Percentiles rank a stretch among this genome's conserved stretches.
Evolutionary conservation across 2,329 filamentous ascomycete genomes (phyloP).

Genomic region (Onygenales sp.): DNA sequence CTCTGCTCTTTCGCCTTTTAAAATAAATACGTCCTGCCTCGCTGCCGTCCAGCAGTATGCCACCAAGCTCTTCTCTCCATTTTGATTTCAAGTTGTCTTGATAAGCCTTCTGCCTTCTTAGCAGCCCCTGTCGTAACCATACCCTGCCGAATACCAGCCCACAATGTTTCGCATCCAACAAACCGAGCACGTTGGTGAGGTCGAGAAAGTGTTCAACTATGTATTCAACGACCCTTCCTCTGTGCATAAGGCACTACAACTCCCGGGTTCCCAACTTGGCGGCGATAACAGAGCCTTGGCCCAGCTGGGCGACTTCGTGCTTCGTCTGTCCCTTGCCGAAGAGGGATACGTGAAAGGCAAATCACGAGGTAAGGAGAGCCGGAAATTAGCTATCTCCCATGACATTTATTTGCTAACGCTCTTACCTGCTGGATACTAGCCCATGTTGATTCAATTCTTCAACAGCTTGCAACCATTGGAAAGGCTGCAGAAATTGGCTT

Average conservation of each 20-base stretch:
- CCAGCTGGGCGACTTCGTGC: slow-evolving; percentile 3
- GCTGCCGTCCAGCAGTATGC: too few relatives aligned
- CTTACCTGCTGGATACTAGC: background rate
- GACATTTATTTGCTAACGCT: background rate
- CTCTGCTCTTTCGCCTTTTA: too few relatives aligned
- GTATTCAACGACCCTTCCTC: background rate
- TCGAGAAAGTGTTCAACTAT: background rate
- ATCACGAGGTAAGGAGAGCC: background rate
- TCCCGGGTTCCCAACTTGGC: background rate
- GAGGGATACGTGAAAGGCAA: background rate
- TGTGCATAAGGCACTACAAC: background rate
- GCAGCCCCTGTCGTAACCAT: too few relatives aligned
- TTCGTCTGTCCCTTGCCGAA: slow-evolving; percentile 1
- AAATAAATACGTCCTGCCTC: too few relatives aligned
- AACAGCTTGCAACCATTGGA: slow-evolving; percentile 3
- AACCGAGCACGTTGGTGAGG: background rate
- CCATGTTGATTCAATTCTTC: background rate
- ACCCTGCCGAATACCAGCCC: too few relatives aligned
- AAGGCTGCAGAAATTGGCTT: slow-evolving; percentile 10
- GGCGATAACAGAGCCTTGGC: slow-evolving; percentile 4
- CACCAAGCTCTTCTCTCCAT: too few relatives aligned
- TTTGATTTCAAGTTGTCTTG: too few relatives aligned
- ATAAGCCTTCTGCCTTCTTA: too few relatives aligned
- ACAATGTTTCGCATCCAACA: too few relatives aligned
- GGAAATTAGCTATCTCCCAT: too few relatives aligned